Percentiles rank a stretch among this genome's conserved stretches.
Conservation (phyloP, 306 rosid species). For the Abrus precatorius region DNA sequence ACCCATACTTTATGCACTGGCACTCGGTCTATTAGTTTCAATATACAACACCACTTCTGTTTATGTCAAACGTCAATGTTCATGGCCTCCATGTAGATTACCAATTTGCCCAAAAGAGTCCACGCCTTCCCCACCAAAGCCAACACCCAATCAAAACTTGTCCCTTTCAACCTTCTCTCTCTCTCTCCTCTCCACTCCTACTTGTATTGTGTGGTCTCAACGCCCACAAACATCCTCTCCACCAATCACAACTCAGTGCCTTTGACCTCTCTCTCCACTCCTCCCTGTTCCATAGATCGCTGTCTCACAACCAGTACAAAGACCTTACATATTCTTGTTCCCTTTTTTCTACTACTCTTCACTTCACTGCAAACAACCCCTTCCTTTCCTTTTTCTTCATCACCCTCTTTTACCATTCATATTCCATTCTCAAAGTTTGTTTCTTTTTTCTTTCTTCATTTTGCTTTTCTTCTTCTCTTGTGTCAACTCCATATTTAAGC, state of each 20-base stretch:
- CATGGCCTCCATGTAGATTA: slow-evolving; percentile 28
- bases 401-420: slow-evolving; percentile 16
- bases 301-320: slow-evolving; percentile 48
- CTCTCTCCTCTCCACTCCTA: not conserved
- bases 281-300: slow-evolving; percentile 66
- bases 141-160: slow-evolving; percentile 48
- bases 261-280: slow-evolving; percentile 53
- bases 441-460: not conserved
- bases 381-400: not conserved
- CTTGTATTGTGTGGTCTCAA: slow-evolving; percentile 25
- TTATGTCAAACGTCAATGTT: not conserved
- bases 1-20: no score
- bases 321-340: slow-evolving; percentile 44
- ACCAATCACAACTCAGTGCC: slow-evolving; percentile 76
- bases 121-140: not conserved
- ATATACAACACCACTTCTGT: not conserved
- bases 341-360: not conserved
- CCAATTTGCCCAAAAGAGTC: slow-evolving; percentile 33
- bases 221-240: slow-evolving; percentile 55
- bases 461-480: not conserved
- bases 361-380: not conserved
- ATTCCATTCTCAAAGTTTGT: not conserved
- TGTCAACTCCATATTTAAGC: not conserved
- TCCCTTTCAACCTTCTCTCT: slow-evolving; percentile 2
- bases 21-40: no score